phyloP scores from a whole-genome alignment of 2,329 filamentous ascomycete genomes.

The Fusarium sulawesiense region DNA sequence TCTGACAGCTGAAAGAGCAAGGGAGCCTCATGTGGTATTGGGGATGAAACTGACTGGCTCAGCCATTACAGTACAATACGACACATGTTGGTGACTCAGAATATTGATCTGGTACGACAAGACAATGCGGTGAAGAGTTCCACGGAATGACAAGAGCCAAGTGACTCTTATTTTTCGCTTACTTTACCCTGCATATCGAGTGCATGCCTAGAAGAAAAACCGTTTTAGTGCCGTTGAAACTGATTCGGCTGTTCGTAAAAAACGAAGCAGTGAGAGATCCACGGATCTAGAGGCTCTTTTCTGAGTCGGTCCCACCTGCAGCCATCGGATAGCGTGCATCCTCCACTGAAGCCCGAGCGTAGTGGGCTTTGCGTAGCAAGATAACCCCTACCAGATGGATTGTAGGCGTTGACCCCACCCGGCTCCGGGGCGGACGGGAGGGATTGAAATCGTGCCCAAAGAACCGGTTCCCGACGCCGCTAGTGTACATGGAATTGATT shows the following conservation, averaged over 20 bases:
- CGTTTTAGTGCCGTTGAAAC: slow-evolving; percentile 11
- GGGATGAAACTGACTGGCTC: slow-evolving; percentile 16
- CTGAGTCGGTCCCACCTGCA: slow-evolving; percentile 33
- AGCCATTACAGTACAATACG: background rate
- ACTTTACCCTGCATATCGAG: slow-evolving; percentile 25
- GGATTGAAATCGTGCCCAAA: slow-evolving; percentile 23
- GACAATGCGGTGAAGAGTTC: slow-evolving; percentile 37
- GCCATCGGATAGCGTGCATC: slow-evolving; percentile 1
- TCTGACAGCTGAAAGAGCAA: slow-evolving; percentile 19
- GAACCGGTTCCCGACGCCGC: slow-evolving; percentile 23
- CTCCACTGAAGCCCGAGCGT: slow-evolving; percentile 27
- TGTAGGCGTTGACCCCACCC: slow-evolving; percentile 2
- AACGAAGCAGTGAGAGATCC: background rate
- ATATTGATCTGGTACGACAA: slow-evolving; percentile 29
- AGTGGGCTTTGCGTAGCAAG: slow-evolving; percentile 1
- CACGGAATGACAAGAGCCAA: slow-evolving; percentile 5
- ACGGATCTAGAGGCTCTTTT: slow-evolving; percentile 36
- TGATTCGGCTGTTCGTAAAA: slow-evolving; percentile 30
- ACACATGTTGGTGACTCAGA: slow-evolving; percentile 7
- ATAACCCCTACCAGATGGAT: background rate
- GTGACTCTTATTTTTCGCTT: slow-evolving; percentile 28
- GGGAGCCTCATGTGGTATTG: slow-evolving; percentile 27
- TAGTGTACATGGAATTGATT: slow-evolving; percentile 1
- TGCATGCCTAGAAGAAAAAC: background rate
- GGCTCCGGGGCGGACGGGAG: slow-evolving; percentile 24